phyloP scores from a whole-genome alignment of 139 green algal species.

The Gonium pectorale region DNA sequence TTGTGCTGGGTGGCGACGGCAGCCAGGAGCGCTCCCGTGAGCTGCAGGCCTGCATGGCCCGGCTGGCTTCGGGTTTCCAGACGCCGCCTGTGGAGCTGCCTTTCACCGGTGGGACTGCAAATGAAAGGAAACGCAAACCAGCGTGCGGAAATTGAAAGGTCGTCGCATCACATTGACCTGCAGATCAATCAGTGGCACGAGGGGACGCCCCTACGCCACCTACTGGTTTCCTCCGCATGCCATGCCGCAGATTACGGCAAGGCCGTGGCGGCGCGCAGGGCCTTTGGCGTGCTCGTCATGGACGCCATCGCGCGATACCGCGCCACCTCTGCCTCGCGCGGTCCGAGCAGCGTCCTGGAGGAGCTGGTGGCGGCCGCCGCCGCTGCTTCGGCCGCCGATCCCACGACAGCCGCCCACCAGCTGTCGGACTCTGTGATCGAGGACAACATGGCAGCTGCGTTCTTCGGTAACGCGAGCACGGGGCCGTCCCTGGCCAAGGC shows the following conservation, averaged over 20 bases:
- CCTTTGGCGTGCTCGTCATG: background rate
- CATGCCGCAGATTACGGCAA: conserved; percentile 28
- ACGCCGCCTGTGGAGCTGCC: conserved; percentile 25
- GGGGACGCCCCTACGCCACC: too few species aligned
- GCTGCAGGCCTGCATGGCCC: background rate
- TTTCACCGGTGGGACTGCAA: conserved; percentile 36
- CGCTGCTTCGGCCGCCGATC: background rate
- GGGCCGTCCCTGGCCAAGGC: conserved; percentile 26
- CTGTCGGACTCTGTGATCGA: background rate
- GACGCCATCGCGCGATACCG: background rate
- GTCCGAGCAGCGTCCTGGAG: background rate
- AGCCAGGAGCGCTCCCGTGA: background rate
- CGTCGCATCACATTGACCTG: too few species aligned
- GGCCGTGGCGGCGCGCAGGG: background rate
- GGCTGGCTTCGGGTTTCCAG: conserved; percentile 7
- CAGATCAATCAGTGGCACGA: too few species aligned
- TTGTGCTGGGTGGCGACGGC: conserved; percentile 18
- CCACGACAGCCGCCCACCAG: background rate
- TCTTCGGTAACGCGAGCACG: conserved; percentile 30
- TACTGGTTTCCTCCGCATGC: too few species aligned
- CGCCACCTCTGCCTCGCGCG: too few species aligned
- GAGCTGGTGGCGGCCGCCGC: background rate
- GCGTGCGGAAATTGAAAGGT: too few species aligned
- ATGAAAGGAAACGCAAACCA: too few species aligned
- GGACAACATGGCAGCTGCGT: background rate